Conservation (phyloP, 805 yeast species). For the Spencermartinsiella europaea region DNA sequence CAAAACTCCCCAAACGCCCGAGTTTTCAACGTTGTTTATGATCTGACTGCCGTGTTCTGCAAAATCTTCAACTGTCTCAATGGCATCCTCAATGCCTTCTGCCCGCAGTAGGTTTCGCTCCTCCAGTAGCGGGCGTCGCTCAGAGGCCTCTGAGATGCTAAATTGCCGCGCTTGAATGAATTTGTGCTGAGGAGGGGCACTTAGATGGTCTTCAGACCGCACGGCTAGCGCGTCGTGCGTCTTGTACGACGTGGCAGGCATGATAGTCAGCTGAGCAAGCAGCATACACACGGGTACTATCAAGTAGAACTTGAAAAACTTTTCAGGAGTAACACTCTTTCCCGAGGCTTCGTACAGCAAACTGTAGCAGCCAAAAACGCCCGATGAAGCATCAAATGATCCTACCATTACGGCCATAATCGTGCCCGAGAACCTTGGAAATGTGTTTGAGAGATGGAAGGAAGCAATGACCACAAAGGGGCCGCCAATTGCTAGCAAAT, state of each 20-base stretch:
- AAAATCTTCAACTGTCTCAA: constrained; percentile 39
- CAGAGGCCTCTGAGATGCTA: constrained; percentile 2
- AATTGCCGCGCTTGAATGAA: constrained; percentile 2
- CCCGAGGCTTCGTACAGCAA: constrained; percentile 47
- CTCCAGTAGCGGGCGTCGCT: neutral
- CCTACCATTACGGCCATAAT: constrained; percentile 82
- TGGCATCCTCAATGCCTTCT: constrained; percentile 69
- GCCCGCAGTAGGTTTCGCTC: constrained; percentile 40
- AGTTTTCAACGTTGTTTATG: constrained; percentile 22
- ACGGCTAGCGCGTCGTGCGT: constrained; percentile 41
- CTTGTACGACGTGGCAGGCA: constrained; percentile 68
- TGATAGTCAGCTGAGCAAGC: constrained; percentile 64
- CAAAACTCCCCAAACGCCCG: constrained; percentile 69
- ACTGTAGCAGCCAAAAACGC: constrained; percentile 72
- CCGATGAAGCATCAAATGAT: constrained; percentile 92
- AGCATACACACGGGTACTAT: constrained; percentile 75
- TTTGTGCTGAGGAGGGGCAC: constrained; percentile 4
- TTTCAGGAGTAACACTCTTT: constrained; percentile 39
- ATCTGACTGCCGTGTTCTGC: constrained; percentile 5
- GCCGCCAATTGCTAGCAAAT: constrained; percentile 79
- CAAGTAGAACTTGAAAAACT: constrained; percentile 63
- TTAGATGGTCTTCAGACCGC: neutral
- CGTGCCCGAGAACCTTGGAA: constrained; percentile 77
- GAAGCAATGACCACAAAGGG: constrained; percentile 89
- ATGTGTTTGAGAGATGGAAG: constrained; percentile 83